Conservation (phyloP, 495 filamentous ascomycete species). For the Penicillium pulvis region DNA sequence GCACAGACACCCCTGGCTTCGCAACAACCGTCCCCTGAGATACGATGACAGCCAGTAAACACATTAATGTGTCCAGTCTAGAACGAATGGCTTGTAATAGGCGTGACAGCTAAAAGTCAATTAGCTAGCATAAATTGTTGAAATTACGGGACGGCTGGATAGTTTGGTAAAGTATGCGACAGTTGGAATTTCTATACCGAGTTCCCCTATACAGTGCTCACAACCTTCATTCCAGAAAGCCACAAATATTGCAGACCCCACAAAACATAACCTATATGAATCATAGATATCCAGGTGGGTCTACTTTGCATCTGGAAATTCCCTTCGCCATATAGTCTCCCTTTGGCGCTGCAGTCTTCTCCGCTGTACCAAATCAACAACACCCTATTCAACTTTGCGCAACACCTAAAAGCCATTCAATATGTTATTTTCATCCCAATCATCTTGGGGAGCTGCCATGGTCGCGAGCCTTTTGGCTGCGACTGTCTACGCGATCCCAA, state of each 20-base stretch:
- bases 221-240: slow-evolving; percentile 24
- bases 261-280: slow-evolving; percentile 19
- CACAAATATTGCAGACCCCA: slow-evolving; percentile 2
- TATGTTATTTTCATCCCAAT: slow-evolving; percentile 14
- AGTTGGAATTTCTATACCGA: slow-evolving; percentile 10
- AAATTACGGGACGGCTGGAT: not conserved
- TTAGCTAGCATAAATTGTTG: not conserved
- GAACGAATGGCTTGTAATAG: not conserved
- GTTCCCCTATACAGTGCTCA: not conserved
- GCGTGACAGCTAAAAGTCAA: not conserved
- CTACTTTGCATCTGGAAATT: slow-evolving; percentile 9
- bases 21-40: not conserved
- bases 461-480: slow-evolving; percentile 12
- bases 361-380: not conserved
- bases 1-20: slow-evolving; percentile 25
- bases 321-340: not conserved
- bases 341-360: not conserved
- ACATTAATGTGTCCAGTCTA: not conserved
- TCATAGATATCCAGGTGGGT: slow-evolving; percentile 7
- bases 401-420: not conserved
- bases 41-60: not conserved
- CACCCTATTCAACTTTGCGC: not conserved
- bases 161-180: slow-evolving; percentile 5
- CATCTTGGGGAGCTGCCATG: slow-evolving; percentile 5
- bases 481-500: slow-evolving; percentile 20